These are phyloP conservation scores for Nadsonia starkeyi-henricii DNA, from an alignment of 1,139 yeast genomes.

Conservation along the genomic window DNA sequence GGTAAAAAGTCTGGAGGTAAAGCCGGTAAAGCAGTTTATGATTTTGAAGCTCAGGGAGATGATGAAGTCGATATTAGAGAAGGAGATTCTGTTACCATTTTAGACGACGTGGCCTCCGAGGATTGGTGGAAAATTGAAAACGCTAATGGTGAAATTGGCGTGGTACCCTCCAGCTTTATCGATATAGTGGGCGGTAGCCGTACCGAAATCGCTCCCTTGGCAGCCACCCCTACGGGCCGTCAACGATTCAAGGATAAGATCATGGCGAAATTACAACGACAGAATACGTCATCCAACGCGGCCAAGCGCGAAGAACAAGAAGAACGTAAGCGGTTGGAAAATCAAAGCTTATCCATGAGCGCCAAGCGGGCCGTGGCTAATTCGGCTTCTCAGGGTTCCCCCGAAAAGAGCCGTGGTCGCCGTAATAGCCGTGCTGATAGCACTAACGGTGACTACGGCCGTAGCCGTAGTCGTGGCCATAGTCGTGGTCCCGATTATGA, in stretches of 20 bases:
- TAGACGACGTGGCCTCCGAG: slow-evolving; percentile 63
- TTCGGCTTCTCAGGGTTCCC: neutral
- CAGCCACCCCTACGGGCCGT: neutral
- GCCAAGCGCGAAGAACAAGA: neutral
- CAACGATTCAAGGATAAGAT: neutral
- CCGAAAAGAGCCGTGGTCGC: slow-evolving; percentile 2
- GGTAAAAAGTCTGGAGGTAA: slow-evolving; percentile 41
- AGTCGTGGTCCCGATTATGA: slow-evolving; percentile 4
- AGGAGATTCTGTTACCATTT: slow-evolving; percentile 67
- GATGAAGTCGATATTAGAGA: slow-evolving; percentile 71
- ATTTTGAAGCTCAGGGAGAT: slow-evolving; percentile 74
- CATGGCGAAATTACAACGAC: neutral
- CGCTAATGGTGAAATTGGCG: slow-evolving; percentile 63
- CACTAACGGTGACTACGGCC: neutral
- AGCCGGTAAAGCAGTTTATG: slow-evolving; percentile 61
- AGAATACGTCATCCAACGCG: slow-evolving; percentile 3
- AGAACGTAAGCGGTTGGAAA: neutral
- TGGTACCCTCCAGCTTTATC: slow-evolving; percentile 76
- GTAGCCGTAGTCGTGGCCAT: too few species aligned
- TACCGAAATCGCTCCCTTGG: slow-evolving; percentile 1
- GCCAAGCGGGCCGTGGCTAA: slow-evolving; percentile 1
- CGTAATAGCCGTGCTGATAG: slow-evolving; percentile 6
- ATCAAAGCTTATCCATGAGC: neutral
- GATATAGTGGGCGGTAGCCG: slow-evolving; percentile 34
- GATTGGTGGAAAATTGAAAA: slow-evolving; percentile 96